phyloP scores from a whole-genome alignment of 2,329 filamentous ascomycete species.

The Talaromyces marneffei region DNA sequence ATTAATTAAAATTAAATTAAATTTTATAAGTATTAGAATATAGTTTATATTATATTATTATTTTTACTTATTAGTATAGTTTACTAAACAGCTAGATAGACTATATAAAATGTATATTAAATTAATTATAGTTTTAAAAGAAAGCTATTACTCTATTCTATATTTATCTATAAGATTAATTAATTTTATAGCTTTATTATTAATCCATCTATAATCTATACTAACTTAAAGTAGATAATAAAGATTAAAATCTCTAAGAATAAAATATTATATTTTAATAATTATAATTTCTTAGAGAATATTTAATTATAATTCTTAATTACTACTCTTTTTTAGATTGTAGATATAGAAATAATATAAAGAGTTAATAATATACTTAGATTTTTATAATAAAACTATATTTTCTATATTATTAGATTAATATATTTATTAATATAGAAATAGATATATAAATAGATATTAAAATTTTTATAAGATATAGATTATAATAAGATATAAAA shows the following conservation, averaged over 20 bases:
- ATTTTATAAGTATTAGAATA: not conserved
- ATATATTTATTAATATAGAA: not conserved
- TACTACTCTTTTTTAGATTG: not conserved
- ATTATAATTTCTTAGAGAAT: not conserved
- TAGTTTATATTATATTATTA: not conserved
- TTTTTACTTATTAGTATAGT: not conserved
- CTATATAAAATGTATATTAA: not conserved
- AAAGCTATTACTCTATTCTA: not conserved
- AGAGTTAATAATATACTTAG: no score
- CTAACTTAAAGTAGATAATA: not conserved
- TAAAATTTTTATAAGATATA: no score
- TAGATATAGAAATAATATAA: not conserved
- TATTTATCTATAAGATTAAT: not conserved
- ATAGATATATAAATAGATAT: no score
- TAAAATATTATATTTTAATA: not conserved
- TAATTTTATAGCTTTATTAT: not conserved
- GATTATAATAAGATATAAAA: no score
- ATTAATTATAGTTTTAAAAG: not conserved
- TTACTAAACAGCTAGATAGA: not conserved
- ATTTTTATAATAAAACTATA: not conserved
- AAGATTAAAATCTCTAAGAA: not conserved
- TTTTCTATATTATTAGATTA: not conserved
- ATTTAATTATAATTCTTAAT: fast-evolving
- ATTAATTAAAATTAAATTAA: not conserved
- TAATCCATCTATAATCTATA: not conserved